Evolutionary conservation across 2,329 filamentous ascomycete genomes (phyloP), one percentile per base, ranked within the genome.

Genomic region (Fusarium clavum): DNA sequence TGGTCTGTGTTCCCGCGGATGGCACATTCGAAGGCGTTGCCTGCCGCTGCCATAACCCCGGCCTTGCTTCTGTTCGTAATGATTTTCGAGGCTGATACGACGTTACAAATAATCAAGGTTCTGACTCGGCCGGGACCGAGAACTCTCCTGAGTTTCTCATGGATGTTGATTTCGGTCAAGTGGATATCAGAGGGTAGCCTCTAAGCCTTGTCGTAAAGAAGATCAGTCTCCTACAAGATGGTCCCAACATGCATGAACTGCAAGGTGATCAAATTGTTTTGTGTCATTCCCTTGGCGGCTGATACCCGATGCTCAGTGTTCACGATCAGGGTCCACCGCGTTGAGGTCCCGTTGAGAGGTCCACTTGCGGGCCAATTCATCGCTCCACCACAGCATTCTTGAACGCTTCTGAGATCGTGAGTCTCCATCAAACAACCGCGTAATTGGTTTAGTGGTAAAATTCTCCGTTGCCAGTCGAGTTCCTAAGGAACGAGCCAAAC

Each of bases 391-490:
- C 7, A 2, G 2, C 5, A 14, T 12, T 34, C 47, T 34, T 51
- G 24, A 41, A 24, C 14, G 16, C 18, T 41, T 41, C 47, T 51
- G 30, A 9, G 13, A 32, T 22, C 11, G 0, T 2, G 3, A 38
- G 6, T 14, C 2, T 25, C 30, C 48, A 52, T 40, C 48, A 40
- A 52, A 41, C 5, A 52, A 27, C 32, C 22, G 48, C 47, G 47
- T 51, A 51, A 51, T 51, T 52, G 48, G 32, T 52, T 52, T 51
- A 51, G 48, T 52, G 48, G 48, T 52, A 40, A 52, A 52, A 52
- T 41, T 52, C 48, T 40, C 48, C 32, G 48, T 52, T 52, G 48
- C 32, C 48, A 52, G n/a, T n/a, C n/a, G n/a, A n/a, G n/a, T n/a
- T n/a, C n/a, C n/a, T n/a, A n/a, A n/a, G n/a, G n/a, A n/a, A n/a